phyloP scores from a whole-genome alignment of 495 filamentous ascomycete species.

The Penicillium flavigenum region DNA sequence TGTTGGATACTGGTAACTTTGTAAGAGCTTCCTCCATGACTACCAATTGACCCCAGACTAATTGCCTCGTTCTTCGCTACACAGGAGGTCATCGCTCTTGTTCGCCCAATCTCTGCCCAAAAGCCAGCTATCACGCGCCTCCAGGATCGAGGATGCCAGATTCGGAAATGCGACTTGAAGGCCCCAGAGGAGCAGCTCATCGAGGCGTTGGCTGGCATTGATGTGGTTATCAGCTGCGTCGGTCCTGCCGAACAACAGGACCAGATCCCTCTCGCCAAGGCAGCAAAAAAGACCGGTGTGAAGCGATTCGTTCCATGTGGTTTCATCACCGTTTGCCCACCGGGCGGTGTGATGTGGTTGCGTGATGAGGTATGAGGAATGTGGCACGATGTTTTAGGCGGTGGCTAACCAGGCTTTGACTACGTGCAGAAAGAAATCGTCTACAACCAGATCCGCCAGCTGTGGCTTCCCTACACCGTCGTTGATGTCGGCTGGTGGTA shows the following conservation, averaged over 20 bases:
- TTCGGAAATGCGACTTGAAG: constrained; percentile 48
- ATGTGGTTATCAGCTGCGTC: constrained; percentile 56
- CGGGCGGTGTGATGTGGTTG: constrained; percentile 48
- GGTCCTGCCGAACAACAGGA: constrained; percentile 46
- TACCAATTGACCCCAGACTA: constrained; percentile 1
- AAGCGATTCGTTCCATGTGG: constrained; percentile 60
- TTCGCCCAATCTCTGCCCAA: constrained; percentile 48
- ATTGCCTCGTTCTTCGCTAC: constrained; percentile 1
- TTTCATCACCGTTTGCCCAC: constrained; percentile 50
- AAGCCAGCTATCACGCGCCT: constrained; percentile 48
- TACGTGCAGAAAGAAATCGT: constrained; percentile 52
- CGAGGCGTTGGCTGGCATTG: constrained; percentile 46
- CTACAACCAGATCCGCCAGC: constrained; percentile 53
- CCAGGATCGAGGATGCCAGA: constrained; percentile 45
- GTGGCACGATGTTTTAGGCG: neutral
- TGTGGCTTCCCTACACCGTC: constrained; percentile 58
- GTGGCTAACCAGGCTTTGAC: constrained; percentile 16
- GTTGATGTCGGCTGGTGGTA: constrained; percentile 64
- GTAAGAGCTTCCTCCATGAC: constrained; percentile 23
- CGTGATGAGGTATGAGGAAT: constrained; percentile 42
- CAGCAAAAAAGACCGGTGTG: constrained; percentile 54
- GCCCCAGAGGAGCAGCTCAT: constrained; percentile 48
- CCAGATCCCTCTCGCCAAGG: constrained; percentile 54
- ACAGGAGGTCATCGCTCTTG: constrained; percentile 51
- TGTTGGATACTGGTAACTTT: constrained; percentile 43